phyloP scores from a whole-genome alignment of 139 green algal species.

The Chlamydomonas schloesseri region DNA sequence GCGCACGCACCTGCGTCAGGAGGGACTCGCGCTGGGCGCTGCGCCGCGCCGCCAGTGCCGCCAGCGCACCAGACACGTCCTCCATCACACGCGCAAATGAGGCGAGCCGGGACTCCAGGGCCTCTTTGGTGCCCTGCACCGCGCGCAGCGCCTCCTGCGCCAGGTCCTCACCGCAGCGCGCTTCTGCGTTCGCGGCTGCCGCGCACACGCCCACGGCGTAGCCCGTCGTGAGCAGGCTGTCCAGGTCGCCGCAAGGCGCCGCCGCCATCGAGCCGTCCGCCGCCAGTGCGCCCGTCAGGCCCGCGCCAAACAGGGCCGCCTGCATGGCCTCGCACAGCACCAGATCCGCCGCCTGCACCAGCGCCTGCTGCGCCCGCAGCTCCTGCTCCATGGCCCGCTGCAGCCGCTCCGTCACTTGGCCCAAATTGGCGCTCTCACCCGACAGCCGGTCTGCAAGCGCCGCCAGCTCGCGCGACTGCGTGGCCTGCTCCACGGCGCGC shows the following conservation, averaged over 20 bases:
- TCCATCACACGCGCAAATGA: not conserved
- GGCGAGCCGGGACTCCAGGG: not conserved
- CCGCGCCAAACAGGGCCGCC: not conserved
- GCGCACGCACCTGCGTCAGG: not conserved
- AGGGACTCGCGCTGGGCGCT: not conserved
- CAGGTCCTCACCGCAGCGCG: slow-evolving; percentile 18
- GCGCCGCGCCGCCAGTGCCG: not conserved
- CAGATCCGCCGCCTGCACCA: slow-evolving; percentile 21
- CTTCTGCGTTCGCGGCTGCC: not conserved
- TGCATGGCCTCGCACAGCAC: not conserved
- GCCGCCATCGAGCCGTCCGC: not conserved
- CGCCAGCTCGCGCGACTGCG: not conserved
- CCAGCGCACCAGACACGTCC: not conserved
- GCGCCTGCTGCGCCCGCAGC: slow-evolving; percentile 1
- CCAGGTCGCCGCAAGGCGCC: not conserved
- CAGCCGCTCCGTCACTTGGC: not conserved
- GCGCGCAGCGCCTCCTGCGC: not conserved
- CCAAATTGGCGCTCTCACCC: not conserved
- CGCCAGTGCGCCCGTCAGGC: not conserved
- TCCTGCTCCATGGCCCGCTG: not conserved
- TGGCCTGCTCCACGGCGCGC: slow-evolving; percentile 6
- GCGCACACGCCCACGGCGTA: not conserved
- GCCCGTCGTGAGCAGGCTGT: not conserved
- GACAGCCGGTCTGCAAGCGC: not conserved
- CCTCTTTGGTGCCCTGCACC: slow-evolving; percentile 13